Evolutionary conservation across 2,329 filamentous ascomycete genomes (phyloP).

Genomic region (Phialophora chinensis): DNA sequence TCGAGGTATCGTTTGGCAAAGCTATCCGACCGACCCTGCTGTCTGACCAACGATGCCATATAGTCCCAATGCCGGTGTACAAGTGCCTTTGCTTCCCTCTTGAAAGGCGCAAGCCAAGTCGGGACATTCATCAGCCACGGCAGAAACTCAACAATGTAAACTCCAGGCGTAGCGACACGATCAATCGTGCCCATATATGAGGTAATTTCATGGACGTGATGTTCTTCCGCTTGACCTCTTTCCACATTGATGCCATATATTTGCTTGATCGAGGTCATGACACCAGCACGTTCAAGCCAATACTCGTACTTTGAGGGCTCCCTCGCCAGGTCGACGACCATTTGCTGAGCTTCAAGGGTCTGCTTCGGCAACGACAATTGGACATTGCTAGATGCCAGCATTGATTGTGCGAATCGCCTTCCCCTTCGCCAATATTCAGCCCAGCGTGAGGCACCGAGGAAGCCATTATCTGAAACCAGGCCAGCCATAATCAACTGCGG

Average conservation of each 20-base stretch:
- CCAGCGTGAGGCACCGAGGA: constrained; percentile 25
- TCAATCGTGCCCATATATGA: constrained; percentile 28
- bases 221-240: constrained; percentile 19
- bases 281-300: constrained; percentile 28
- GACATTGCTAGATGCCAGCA: constrained; percentile 25
- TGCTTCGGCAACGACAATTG: constrained; percentile 28
- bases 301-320: constrained; percentile 23
- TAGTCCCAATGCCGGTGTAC: constrained; percentile 42
- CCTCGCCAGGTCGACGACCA: constrained; percentile 26
- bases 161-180: constrained; percentile 42
- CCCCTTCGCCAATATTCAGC: constrained; percentile 26
- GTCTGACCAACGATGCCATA: constrained; percentile 16
- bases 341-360: constrained; percentile 25
- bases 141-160: constrained; percentile 46
- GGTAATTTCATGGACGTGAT: constrained; percentile 23
- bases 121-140: constrained; percentile 42
- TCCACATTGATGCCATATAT: constrained; percentile 22
- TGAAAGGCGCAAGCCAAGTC: constrained; percentile 42
- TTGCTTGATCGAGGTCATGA: constrained; percentile 29
- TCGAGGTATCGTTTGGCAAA: constrained; percentile 30
- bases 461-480: constrained; percentile 24
- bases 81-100: constrained; percentile 39
- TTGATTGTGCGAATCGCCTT: constrained; percentile 26
- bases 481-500: constrained; percentile 28
- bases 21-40: constrained; percentile 11